These are phyloP conservation scores for Blastobotrys americana DNA, from an alignment of 805 yeast genomes.

Conservation along the genomic window DNA sequence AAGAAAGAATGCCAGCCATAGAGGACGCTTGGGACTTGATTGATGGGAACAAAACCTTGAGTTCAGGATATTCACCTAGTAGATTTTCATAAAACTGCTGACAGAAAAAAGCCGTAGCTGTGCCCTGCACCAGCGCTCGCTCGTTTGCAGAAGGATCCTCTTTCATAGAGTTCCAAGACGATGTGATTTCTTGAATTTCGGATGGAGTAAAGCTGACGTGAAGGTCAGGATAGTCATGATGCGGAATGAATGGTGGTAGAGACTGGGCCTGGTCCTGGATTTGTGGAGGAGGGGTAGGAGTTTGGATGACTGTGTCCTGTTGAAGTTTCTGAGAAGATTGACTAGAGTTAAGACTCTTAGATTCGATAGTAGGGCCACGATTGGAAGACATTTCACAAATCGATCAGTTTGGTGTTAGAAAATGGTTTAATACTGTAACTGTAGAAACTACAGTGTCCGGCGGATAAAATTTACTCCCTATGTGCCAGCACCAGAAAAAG, in stretches of 20 bases:
- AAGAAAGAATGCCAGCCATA: conserved; percentile 69
- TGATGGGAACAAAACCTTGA: conserved; percentile 64
- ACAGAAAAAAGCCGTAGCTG: conserved; percentile 58
- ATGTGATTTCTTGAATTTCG: conserved; percentile 15
- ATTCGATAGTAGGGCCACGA: too few species aligned
- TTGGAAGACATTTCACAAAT: too few species aligned
- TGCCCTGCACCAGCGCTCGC: conserved; percentile 23
- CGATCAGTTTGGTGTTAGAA: too few species aligned
- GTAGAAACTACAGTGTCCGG: too few species aligned
- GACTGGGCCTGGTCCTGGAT: conserved; percentile 4
- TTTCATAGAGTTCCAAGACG: conserved; percentile 19
- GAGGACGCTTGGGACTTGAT: conserved; percentile 73
- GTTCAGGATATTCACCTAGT: conserved; percentile 49
- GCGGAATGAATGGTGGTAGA: conserved; percentile 6
- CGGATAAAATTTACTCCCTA: too few species aligned
- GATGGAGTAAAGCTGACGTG: conserved; percentile 14
- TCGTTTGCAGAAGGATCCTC: conserved; percentile 20
- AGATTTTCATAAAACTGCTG: conserved; percentile 69
- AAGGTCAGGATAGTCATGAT: conserved; percentile 14
- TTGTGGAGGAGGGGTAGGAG: conserved; percentile 3
- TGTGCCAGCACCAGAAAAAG: too few species aligned
- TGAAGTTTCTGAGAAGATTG: neutral
- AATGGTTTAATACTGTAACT: too few species aligned
- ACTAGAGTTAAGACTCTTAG: neutral
- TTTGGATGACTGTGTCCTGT: neutral